phyloP scores from a whole-genome alignment of 805 yeast species.

The Saccharomycopsis capsularis region DNA sequence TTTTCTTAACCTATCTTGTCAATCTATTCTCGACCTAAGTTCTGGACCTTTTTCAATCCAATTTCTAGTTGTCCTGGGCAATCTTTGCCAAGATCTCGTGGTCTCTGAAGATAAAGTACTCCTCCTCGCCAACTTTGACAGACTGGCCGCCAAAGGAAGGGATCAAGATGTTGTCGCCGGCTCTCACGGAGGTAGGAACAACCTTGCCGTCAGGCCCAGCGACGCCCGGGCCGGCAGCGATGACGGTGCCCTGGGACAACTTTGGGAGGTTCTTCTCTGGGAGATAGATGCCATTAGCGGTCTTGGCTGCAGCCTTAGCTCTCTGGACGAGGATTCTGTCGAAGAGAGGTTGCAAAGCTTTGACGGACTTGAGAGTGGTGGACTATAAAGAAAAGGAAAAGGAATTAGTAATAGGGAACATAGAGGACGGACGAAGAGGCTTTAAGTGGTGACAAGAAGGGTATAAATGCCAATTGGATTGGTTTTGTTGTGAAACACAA shows the following conservation, averaged over 20 bases:
- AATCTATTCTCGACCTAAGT: too few species aligned
- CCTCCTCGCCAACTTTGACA: slow-evolving; percentile 82
- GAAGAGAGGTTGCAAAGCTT: slow-evolving; percentile 82
- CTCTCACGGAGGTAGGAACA: slow-evolving; percentile 65
- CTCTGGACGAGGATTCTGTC: slow-evolving; percentile 97
- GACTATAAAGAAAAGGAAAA: slow-evolving; percentile 36
- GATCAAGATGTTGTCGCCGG: slow-evolving; percentile 91
- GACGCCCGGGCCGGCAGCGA: slow-evolving; percentile 94
- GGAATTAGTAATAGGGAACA: too few species aligned
- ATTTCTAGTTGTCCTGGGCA: slow-evolving; percentile 40
- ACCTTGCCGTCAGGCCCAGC: slow-evolving; percentile 68
- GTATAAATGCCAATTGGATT: too few species aligned
- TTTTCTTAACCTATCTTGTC: too few species aligned
- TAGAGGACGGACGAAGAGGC: too few species aligned
- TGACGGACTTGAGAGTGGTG: slow-evolving; percentile 70
- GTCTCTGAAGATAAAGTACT: slow-evolving; percentile 75
- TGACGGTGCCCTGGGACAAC: slow-evolving; percentile 83
- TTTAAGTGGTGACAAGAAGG: too few species aligned
- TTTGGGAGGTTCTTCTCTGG: slow-evolving; percentile 96
- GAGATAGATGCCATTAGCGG: slow-evolving; percentile 86
- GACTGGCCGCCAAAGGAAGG: slow-evolving; percentile 92
- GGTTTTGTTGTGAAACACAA: too few species aligned
- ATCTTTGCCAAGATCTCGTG: slow-evolving; percentile 92
- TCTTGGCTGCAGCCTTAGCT: slow-evolving; percentile 81
- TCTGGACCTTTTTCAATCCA: too few species aligned